Base-by-base conservation (phyloP, 768 basidiomycete genomes). In the Hericium erinaceus region DNA sequence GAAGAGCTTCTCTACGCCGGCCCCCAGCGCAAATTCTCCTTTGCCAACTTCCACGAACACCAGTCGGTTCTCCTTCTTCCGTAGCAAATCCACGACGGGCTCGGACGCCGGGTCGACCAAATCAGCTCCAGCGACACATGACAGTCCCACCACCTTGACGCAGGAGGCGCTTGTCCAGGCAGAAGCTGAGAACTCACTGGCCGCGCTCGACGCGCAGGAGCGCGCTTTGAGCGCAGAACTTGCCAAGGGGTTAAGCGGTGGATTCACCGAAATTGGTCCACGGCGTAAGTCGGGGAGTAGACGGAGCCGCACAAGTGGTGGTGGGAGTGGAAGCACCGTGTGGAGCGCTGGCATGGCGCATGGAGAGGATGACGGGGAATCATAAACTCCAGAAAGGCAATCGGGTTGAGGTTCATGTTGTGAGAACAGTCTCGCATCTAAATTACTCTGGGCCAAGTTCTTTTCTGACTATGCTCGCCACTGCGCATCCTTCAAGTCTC, bases 311-410 rank as follows among this genome's bases (percentile, higher is more conserved):
- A 73, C 73, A 50, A 74, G 82, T 40, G 86, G 84, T 8, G 86
- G 85, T 60, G 80, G 81, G 39, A 84, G 83, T 62, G 83, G 80
- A 11, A 88, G 87, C 69, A 92, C 90, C 1, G 87, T 92, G 28
- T 92, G 86, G 85, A 92, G 90, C 67, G 89, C 89, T 53, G 89
- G 89, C 37, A 84, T 89, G 84, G 82, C 83, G 62, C 84, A 75
- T 52, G 74, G 78, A 26, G 83, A 74, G 39, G 77, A 75, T 13
- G 71, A 70, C 52, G 68, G 49, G 20, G 49, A 51, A 18, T 18
- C 10, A 24, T 51, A 51, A 15, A 12, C 10, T 33, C 33, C 33
- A 26, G 49, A 16, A 26, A 20, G 24, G 49, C 16, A 51, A 24
- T 51, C n/a, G n/a, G 22, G 16, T 22, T 46, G 16, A 16, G 49